phyloP scores from a whole-genome alignment of 768 basidiomycete species.

The Suillus occidentalis region DNA sequence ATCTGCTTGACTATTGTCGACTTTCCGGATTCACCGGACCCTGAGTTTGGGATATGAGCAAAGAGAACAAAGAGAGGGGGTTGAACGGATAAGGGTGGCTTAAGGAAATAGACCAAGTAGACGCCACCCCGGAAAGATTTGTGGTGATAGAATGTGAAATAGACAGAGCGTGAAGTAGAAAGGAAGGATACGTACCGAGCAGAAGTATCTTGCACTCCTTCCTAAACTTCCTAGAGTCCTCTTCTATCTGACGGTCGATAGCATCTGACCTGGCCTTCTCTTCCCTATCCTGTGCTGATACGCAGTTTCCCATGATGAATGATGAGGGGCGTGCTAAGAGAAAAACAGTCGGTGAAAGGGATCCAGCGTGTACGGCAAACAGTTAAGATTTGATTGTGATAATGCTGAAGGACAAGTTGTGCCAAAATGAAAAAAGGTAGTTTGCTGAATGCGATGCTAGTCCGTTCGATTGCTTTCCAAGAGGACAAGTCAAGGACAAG shows the following conservation, averaged over 20 bases:
- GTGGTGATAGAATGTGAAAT: constrained; percentile 11
- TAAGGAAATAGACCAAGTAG: neutral
- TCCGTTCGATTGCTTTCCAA: constrained; percentile 5
- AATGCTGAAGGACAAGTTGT: neutral
- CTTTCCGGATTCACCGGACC: constrained; percentile 94
- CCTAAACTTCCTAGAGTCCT: constrained; percentile 78
- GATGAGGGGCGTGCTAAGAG: neutral
- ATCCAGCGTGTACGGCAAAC: neutral
- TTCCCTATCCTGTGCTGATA: constrained; percentile 56
- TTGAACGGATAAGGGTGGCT: neutral
- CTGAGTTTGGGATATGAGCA: constrained; percentile 38
- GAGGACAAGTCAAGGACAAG: constrained; percentile 16
- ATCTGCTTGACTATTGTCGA: constrained; percentile 97
- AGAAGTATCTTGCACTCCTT: constrained; percentile 92
- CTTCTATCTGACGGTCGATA: constrained; percentile 84
- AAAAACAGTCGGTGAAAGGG: neutral
- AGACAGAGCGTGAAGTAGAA: constrained; percentile 7
- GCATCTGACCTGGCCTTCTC: constrained; percentile 64
- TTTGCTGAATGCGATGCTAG: constrained; percentile 11
- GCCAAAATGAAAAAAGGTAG: constrained; percentile 13
- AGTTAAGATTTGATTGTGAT: neutral
- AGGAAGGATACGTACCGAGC: constrained; percentile 60
- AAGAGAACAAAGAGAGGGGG: neutral
- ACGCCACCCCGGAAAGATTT: neutral
- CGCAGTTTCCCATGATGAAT: constrained; percentile 63